These are phyloP conservation scores for Candida glaebosa DNA, from an alignment of 805 yeast genomes.

Conservation along the genomic window DNA sequence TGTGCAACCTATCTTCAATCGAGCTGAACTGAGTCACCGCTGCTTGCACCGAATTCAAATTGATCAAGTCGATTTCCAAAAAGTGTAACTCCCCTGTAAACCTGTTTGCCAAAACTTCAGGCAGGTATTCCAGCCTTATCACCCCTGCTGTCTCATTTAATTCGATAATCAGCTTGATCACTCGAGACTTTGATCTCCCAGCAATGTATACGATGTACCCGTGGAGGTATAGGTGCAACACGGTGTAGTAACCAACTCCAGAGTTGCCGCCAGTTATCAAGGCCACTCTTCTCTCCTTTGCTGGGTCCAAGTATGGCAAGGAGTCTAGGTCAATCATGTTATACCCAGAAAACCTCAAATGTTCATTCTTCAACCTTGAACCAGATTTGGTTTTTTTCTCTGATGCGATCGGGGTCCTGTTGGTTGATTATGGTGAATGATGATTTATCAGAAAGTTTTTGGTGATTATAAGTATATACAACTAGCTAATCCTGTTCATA, in stretches of 20 bases:
- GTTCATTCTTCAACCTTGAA: too few species aligned
- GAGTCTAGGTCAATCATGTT: constrained; percentile 19
- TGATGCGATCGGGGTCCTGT: too few species aligned
- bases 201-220: constrained; percentile 75
- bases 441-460: too few species aligned
- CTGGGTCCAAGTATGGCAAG: constrained; percentile 62
- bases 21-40: constrained; percentile 47
- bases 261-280: constrained; percentile 79
- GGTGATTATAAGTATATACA: too few species aligned
- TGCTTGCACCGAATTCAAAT: constrained; percentile 27
- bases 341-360: background rate
- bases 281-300: constrained; percentile 54
- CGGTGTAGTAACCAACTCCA: constrained; percentile 78
- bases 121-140: constrained; percentile 10
- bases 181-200: constrained; percentile 60
- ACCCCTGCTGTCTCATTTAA: constrained; percentile 51
- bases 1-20: constrained; percentile 50
- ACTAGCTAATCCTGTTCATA: background rate
- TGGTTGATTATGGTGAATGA: too few species aligned
- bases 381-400: too few species aligned
- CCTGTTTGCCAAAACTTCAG: constrained; percentile 20
- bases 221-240: constrained; percentile 70
- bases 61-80: constrained; percentile 35
- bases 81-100: constrained; percentile 34
- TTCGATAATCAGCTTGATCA: constrained; percentile 53